Evolutionary conservation across 805 yeast genomes (phyloP), one percentile per base, ranked within the genome.

Genomic region (Lipomyces spencermartinsiae): DNA sequence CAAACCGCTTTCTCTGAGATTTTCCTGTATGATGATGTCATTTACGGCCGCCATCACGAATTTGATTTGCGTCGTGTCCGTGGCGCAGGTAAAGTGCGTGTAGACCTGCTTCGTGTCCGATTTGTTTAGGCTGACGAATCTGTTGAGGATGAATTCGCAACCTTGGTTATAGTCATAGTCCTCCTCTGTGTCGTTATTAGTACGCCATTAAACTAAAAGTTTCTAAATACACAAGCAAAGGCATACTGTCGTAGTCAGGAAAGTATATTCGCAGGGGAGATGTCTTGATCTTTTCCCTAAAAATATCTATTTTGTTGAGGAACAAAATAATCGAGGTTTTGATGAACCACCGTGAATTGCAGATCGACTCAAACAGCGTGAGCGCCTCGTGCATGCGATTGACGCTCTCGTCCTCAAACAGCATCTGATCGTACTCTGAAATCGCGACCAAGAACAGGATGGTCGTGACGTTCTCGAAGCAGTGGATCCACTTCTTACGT

Each of bases 81-180:
- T 95, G 0, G 99, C 99, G 80, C 98, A 93, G 0, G 99, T 95
- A 72, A 93, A 82, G 80, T 93, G 97, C 29, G 92, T 90, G 76
- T 95, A 95, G 39, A 95, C 85, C n/a, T 93, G 94, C 71, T 88
- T 86, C 59, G 86, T 84, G 39, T 87, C 84, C 2, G 84, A 77
- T 69, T 86, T 81, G 77, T 93, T 92, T 68, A 91, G 77, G 63
- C 85, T 81, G 66, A 89, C 75, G 73, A 93, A 91, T 61, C 86
- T 79, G 55, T 81, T 80, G 75, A 91, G 97, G 76, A 94, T 90
- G 76, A 86, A 93, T 71, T 84, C 84, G 25, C 88, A 76, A 2
- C 92, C 94, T 55, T 87, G 89, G 61, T 88, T 89, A 10, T 83
- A 85, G 77, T 89, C 88, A 29, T 83, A 83, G 60, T 89, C 83